phyloP scores from a whole-genome alignment of 352 stramenopile species.

The Blastocystis sp. region DNA sequence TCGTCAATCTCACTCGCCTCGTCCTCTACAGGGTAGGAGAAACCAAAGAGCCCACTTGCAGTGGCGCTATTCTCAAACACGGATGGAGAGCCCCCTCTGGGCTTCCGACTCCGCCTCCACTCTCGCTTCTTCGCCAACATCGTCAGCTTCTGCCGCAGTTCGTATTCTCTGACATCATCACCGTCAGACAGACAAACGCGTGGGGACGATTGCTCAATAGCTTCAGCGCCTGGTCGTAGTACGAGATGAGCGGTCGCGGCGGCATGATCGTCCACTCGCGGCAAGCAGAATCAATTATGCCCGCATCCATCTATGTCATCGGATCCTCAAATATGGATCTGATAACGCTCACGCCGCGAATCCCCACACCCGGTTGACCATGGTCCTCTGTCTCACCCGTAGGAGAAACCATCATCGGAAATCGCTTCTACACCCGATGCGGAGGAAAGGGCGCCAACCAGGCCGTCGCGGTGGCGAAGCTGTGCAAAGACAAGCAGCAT shows the following conservation, averaged over 20 bases:
- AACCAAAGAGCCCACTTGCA: conserved; percentile 12
- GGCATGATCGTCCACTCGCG: not conserved
- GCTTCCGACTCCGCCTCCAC: not conserved
- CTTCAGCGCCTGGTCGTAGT: conserved; percentile 48
- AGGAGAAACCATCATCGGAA: conserved; percentile 76
- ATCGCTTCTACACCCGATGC: conserved; percentile 73
- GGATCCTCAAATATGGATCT: conserved; percentile 66
- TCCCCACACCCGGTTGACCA: conserved; percentile 7
- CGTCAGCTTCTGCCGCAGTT: conserved; percentile 43
- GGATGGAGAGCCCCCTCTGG: not conserved
- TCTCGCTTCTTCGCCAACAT: conserved; percentile 20
- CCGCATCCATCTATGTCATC: conserved; percentile 37
- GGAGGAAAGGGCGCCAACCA: conserved; percentile 78
- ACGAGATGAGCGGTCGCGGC: conserved; percentile 23
- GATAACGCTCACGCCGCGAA: not conserved
- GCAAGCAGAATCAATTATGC: not conserved
- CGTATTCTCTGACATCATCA: conserved; percentile 5
- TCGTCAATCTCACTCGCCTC: conserved; percentile 14
- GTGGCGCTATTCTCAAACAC: conserved; percentile 21
- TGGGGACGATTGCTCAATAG: conserved; percentile 41
- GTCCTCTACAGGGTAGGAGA: not conserved
- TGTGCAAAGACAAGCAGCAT: conserved; percentile 71
- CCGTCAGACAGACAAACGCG: not conserved
- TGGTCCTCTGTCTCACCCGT: not conserved
- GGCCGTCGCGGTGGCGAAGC: conserved; percentile 73